Conservation (phyloP, 257 asterid species). For the Solanum ossicruentum region DNA sequence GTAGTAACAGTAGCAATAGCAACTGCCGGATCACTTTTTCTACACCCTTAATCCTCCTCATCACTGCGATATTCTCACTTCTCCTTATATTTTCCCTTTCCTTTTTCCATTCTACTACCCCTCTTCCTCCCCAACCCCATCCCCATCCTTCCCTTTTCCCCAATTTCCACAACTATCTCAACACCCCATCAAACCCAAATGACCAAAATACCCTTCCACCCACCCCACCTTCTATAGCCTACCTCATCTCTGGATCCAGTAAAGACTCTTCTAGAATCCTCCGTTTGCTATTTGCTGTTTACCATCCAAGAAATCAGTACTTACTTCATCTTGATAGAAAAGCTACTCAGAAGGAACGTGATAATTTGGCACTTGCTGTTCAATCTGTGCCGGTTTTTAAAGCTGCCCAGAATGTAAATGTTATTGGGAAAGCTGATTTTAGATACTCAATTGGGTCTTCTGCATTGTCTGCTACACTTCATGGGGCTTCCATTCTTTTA, state of each 20-base stretch:
- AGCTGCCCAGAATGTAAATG: constrained; percentile 68
- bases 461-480: constrained; percentile 53
- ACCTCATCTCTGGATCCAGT: constrained; percentile 66
- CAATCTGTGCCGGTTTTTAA: constrained; percentile 45
- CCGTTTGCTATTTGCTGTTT: constrained; percentile 53
- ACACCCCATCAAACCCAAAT: constrained; percentile 28
- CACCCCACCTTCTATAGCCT: constrained; percentile 65
- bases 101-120: constrained; percentile 21
- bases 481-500: constrained; percentile 65
- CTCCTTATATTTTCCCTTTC: constrained; percentile 32
- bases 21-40: not conserved
- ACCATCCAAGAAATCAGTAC: constrained; percentile 71
- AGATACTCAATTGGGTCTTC: constrained; percentile 53
- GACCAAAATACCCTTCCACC: constrained; percentile 9
- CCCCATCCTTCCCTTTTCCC: constrained; percentile 47
- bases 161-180: constrained; percentile 39
- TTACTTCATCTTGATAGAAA: constrained; percentile 64
- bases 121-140: constrained; percentile 23
- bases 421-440: constrained; percentile 58
- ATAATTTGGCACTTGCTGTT: constrained; percentile 35
- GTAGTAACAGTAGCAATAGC: not conserved
- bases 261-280: constrained; percentile 52
- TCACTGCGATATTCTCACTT: constrained; percentile 45
- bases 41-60: constrained; percentile 28
- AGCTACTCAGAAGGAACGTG: constrained; percentile 54